Base-by-base conservation (phyloP, 1,284 basidiomycete genomes). In the Xanthoconium separans region DNA sequence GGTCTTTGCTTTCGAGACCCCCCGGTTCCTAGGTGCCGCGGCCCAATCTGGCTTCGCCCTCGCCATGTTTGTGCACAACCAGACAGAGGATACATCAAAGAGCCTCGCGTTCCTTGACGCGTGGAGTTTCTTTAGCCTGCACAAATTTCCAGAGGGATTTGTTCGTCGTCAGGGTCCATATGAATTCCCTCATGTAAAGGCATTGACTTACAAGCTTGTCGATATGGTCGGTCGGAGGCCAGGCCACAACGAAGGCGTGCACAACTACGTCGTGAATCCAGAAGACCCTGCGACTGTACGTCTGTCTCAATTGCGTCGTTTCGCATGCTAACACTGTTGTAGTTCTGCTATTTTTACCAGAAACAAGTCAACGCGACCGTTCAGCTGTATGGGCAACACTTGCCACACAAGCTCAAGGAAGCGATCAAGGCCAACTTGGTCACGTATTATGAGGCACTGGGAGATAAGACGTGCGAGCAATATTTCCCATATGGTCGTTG, bases 1-100 rank as follows among this genome's bases (percentile, higher is more conserved):
- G 1, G 60, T 50, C 0, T 68, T 68, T 29, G 49, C 2, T 20
- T 62, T 65, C 12, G 2, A 22, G 22, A 22, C 22, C 22, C 61
- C 65, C 0, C 63, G 66, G 3, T 64, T 6, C 36, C 15, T 58
- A 1, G 51, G 56, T 1, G 58, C 61, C 4, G 55, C 58, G 6
- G 55, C 53, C 3, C 66, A 65, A 44, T 49, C 65, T 4, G 51
- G 40, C 0, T 68, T 66, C 24, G 55, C 57, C 1, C 47, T 69
- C 3, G 61, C 57, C 1, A 62, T 69, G 43, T 64, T 69, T 29
- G 51, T 53, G 18, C 62, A 52, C 47, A 58, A 68, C 36, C 64
- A 68, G 45, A 66, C 56, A 1, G 29, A 2, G 24, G 50, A 63
- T 40, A 53, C 62, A 51, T 61, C 54, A 2, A 3, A 44, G 0